These are phyloP conservation scores for Agaricus subrufescens DNA, from an alignment of 768 basidiomycete species.

Conservation along the genomic window DNA sequence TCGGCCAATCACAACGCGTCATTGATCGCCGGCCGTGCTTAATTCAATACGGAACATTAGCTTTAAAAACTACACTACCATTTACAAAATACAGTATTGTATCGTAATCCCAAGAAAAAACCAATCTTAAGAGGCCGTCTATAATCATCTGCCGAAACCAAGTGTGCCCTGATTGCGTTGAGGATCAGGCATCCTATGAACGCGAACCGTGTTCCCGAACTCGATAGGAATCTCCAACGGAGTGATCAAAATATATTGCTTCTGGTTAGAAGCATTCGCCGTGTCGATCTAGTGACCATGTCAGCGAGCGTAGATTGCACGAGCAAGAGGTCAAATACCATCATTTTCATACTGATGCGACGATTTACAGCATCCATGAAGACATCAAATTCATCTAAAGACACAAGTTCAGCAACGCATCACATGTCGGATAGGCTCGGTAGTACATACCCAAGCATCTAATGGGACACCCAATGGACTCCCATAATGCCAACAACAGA, in stretches of 20 bases:
- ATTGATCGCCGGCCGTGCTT: background rate
- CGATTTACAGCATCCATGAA: slow-evolving; percentile 96
- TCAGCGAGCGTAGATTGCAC: background rate
- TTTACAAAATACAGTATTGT: background rate
- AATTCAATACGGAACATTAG: background rate
- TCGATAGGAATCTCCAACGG: slow-evolving; percentile 86
- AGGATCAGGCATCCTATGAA: slow-evolving; percentile 76
- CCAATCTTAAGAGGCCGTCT: background rate
- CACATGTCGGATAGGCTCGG: background rate
- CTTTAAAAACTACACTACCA: background rate
- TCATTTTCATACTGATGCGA: slow-evolving; percentile 92
- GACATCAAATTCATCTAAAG: slow-evolving; percentile 91
- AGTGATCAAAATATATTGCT: slow-evolving; percentile 93
- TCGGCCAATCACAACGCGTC: slow-evolving; percentile 4
- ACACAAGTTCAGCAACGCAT: background rate
- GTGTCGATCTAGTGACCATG: slow-evolving; percentile 69
- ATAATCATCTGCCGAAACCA: slow-evolving; percentile 17
- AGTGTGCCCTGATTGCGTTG: slow-evolving; percentile 58
- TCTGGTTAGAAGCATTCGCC: slow-evolving; percentile 80
- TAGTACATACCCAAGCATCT: slow-evolving; percentile 72
- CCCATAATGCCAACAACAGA: slow-evolving; percentile 91
- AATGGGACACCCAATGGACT: slow-evolving; percentile 90
- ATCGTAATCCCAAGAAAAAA: background rate
- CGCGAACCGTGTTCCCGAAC: slow-evolving; percentile 64
- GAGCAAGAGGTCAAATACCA: slow-evolving; percentile 40